Base-by-base conservation (phyloP, 768 basidiomycete genomes). In the Agrocybe praecox region DNA sequence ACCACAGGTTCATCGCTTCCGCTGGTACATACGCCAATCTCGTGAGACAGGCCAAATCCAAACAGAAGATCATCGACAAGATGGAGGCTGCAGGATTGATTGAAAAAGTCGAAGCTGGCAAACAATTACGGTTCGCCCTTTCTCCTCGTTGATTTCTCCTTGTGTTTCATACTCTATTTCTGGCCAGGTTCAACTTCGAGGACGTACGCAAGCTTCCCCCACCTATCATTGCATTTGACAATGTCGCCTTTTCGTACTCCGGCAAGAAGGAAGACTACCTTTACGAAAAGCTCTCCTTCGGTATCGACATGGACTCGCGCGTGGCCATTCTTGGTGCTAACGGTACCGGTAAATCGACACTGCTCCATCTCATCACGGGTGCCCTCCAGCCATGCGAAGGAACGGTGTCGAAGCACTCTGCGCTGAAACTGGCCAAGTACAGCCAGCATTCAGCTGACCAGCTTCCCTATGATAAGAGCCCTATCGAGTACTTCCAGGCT, bases 41-140 rank as follows among this genome's bases (percentile, higher is more conserved):
- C 63, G 96, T 99, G 66, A 93, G 89, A 68, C 96, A 99, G 74
- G 96, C 96, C 64, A 98, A 99, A 78, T 98, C 96, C 49, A 99
- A 99, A 73, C 96, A 99, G 75, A 99, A 99, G 84, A 98, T 99
- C 61, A 96, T 99, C 75, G 96, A 99, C 82, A 99, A 99, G 85
- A 99, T 99, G 96, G 97, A 99, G 80, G 96, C 96, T 23, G 96
- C 96, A 14, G 96, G 96, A 60, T 82, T 99, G 43, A 83, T 99
- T 69, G 94, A 99, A 74, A 94, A 94, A 76, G 77, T 97, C 56
- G 94, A 96, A 68, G 71, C 72, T 3, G 80, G 82, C 33, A 86
- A 84, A 64, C 84, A 85, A 15, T 80, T 99, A 32, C 80, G 86
- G 69, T 76, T 59, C 26, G 67, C n/a, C 60, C 26, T 21, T 7